Base-by-base conservation (phyloP, 225 moss, liverwort and hornwort genomes). In the Bryum argenteum region DNA sequence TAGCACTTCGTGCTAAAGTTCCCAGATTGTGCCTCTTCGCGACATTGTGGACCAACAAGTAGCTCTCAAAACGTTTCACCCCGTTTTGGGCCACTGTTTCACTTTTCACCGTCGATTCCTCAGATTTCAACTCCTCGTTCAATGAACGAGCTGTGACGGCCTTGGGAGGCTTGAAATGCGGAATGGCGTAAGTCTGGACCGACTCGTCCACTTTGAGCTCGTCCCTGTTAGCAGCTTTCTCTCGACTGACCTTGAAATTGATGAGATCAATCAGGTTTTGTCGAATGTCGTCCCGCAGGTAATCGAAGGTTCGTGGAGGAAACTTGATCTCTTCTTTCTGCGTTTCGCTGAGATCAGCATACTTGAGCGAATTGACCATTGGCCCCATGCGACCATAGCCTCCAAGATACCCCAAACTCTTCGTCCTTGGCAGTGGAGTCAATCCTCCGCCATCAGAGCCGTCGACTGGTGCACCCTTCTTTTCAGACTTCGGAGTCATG, bases 11-110 rank as follows among this genome's bases (percentile, higher is more conserved):
- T 68, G 94, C 94, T 40, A 98, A 68, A n/a, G 92, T 98, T 33
- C 98, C 98, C 72, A 98, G 64, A 80, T 98, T 98, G 78, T 98
- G 98, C 63, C 98, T 80, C 82, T 98, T 98, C 6, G 98, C 87
- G 37, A 98, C 90, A 71, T 94, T 98, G 74, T 98, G 89, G 56
- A 98, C 84, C 62, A 98, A 61, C 63, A 98, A 78, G 71, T 79
- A 91, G 77, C 98, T 92, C 71, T 94, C 81, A 9, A 77, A 82
- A 59, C 54, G 74, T 39, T 54, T 73, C 22, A 51, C 78, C 23
- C 11, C 47, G 41, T 63, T 76, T 44, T 61, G 62, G 28, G 23
- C 56, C 54, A 51, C 67, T 14, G 21, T 44, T 23, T 56, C 71
- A 48, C 58, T 57, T 47, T 71, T 77, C 41, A 33, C 43, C 69